Evolutionary conservation across 208 protist species (phyloP), one percentile per base, ranked within the genome.

Genomic region (Wallacemonas sp.): DNA sequence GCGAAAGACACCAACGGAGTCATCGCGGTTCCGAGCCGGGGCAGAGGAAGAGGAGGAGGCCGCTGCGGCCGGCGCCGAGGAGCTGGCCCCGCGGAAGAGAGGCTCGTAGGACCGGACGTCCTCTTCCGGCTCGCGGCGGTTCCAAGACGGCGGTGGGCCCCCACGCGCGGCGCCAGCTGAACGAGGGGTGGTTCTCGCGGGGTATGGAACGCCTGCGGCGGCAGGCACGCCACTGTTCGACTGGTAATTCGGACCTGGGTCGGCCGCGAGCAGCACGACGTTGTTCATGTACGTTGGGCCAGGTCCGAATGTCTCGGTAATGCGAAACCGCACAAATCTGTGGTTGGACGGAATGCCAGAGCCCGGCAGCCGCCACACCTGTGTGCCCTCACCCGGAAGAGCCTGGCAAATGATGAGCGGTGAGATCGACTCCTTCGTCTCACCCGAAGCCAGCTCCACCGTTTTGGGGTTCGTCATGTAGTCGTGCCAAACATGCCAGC

Each of bases 401-500:
- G 87, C 87, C 65, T 91, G 68, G 46, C 90, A 96, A 14, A 92
- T 66, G 5, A 92, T 68, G 21, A 90, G 65, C 39, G 79, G 34
- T n/a, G 33, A 38, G 74, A 92, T 53, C 28, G 71, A 47, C 14
- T 86, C 64, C 2, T 33, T 12, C 0, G 80, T 78, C 22, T 67
- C 70, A 15, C 87, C 90, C 3, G 85, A 85, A 1, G 82, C 78
- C 1, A 96, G 70, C 60, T 94, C 86, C 4, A 96, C 88, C 38
- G 65, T 72, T 58, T 83, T 88, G 1, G 88, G 87, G 77, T 96
- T 96, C 4, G 85, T 94, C 17, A 86, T 42, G 65, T 90, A 91
- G 66, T 94, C 86, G 51, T 91, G 86, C 86, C 85, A 93, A 15
- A 96, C 90, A 34, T 94, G 77, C 88, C 90, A 96, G 2, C 90